A percentile compares a stretch with the other conserved stretches of the same genome.
Conservation (phyloP, 805 yeast genomes). For the Myxozyma geophila region DNA sequence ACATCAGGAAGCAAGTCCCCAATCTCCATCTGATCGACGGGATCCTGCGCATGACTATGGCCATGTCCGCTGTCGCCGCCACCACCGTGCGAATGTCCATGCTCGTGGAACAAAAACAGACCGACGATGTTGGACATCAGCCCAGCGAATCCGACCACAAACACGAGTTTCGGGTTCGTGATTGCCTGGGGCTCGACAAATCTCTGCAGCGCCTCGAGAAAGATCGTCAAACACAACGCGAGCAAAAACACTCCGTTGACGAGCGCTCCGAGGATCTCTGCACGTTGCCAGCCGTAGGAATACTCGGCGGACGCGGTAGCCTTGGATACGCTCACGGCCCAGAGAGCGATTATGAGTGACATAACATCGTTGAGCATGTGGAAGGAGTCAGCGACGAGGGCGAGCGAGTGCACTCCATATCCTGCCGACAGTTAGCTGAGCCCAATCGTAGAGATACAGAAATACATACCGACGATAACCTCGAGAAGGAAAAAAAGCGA, state of each 20-base stretch:
- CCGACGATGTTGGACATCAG: slow-evolving; percentile 82
- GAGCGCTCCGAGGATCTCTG: slow-evolving; percentile 93
- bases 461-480: slow-evolving; percentile 64
- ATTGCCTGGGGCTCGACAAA: slow-evolving; percentile 79
- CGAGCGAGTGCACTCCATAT: slow-evolving; percentile 90
- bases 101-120: slow-evolving; percentile 84
- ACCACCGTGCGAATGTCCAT: slow-evolving; percentile 65
- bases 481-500: slow-evolving; percentile 84
- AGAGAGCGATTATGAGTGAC: slow-evolving; percentile 84
- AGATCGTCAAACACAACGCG: slow-evolving; percentile 89
- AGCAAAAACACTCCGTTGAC: slow-evolving; percentile 90
- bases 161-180: slow-evolving; percentile 78
- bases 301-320: slow-evolving; percentile 82
- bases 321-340: slow-evolving; percentile 94
- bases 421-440: slow-evolving; percentile 38
- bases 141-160: slow-evolving; percentile 84
- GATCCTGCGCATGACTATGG: slow-evolving; percentile 16
- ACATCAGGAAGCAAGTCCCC: slow-evolving; percentile 31
- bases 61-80: slow-evolving; percentile 42
- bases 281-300: slow-evolving; percentile 98
- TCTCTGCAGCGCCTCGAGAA: slow-evolving; percentile 91
- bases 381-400: slow-evolving; percentile 93
- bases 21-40: slow-evolving; percentile 29
- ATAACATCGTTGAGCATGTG: slow-evolving; percentile 96
- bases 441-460: background rate